Evolutionary conservation across 192 early-diverging fungal genomes (phyloP).

Genomic region (Gigaspora rosea): DNA sequence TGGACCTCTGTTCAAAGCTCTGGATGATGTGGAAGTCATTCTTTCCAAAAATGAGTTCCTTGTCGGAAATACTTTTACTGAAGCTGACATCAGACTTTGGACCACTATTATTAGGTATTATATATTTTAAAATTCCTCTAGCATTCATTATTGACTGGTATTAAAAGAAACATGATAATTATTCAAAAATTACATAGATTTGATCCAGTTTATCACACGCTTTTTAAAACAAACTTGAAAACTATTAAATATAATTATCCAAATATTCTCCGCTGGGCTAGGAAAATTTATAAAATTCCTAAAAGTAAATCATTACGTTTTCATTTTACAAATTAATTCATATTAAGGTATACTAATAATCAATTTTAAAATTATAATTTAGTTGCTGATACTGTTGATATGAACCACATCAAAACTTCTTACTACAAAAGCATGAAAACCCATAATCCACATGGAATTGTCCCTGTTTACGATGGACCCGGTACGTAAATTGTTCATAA

Average conservation of each 20-base stretch:
- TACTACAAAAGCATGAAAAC: constrained; percentile 88
- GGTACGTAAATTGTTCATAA: not conserved
- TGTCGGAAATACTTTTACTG: constrained; percentile 80
- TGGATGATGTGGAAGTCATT: constrained; percentile 83
- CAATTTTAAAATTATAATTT: not conserved
- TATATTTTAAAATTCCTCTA: not conserved
- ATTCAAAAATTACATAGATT: constrained; percentile 59
- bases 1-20: constrained; percentile 68
- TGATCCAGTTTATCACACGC: constrained; percentile 91
- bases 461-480: constrained; percentile 77
- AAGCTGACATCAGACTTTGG: constrained; percentile 93
- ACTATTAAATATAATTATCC: constrained; percentile 89
- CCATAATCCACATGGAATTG: constrained; percentile 88
- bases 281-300: constrained; percentile 80
- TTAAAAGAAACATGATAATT: not conserved
- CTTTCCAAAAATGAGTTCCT: constrained; percentile 74
- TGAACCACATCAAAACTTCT: constrained; percentile 88
- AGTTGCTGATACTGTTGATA: constrained; percentile 83
- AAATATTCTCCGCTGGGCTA: constrained; percentile 80
- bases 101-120: constrained; percentile 78
- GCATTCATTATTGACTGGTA: too few relatives aligned
- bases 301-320: constrained; percentile 33
- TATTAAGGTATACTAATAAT: not conserved
- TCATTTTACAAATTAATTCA: not conserved
- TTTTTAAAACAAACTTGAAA: constrained; percentile 94